Percentiles rank a stretch among this genome's conserved stretches.
These are phyloP conservation scores for Macrophomina pseudophaseolina DNA, from an alignment of 2,329 filamentous ascomycete species.

Conservation along the genomic window DNA sequence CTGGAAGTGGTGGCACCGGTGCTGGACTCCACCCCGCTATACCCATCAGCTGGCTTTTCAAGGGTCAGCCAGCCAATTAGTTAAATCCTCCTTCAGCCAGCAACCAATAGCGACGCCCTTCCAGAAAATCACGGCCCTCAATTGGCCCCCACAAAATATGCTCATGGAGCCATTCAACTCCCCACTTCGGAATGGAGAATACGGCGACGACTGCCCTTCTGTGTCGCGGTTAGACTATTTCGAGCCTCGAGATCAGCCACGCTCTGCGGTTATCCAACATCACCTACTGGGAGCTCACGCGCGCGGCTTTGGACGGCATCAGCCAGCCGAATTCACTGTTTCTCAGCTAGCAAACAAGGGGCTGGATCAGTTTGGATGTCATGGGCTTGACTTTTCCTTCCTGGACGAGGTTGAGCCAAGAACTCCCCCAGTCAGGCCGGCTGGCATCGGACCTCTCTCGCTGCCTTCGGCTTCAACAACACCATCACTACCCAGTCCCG, in stretches of 20 bases:
- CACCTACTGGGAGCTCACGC: not conserved
- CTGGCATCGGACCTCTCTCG: not conserved
- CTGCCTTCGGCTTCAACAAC: not conserved
- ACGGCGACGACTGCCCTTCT: not conserved
- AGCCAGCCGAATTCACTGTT: too few relatives aligned
- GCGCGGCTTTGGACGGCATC: too few relatives aligned
- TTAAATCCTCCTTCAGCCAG: not conserved
- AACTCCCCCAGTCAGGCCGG: too few relatives aligned
- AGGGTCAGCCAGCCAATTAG: too few relatives aligned
- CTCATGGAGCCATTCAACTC: not conserved
- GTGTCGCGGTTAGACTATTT: not conserved
- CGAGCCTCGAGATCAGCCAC: not conserved
- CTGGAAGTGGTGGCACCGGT: not conserved
- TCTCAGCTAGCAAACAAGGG: too few relatives aligned
- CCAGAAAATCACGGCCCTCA: not conserved
- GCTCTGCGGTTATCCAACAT: too few relatives aligned
- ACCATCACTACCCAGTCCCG: not conserved
- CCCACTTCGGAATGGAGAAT: not conserved
- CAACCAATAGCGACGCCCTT: not conserved
- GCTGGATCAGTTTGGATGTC: not conserved
- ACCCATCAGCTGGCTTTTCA: not conserved
- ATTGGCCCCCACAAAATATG: not conserved
- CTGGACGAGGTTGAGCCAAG: too few relatives aligned
- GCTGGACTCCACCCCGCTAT: not conserved
- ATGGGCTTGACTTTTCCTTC: not conserved